Percentiles rank a stretch among this genome's conserved stretches.
Conservation (phyloP, 306 rosid genomes). For the Albizia julibrissin region DNA sequence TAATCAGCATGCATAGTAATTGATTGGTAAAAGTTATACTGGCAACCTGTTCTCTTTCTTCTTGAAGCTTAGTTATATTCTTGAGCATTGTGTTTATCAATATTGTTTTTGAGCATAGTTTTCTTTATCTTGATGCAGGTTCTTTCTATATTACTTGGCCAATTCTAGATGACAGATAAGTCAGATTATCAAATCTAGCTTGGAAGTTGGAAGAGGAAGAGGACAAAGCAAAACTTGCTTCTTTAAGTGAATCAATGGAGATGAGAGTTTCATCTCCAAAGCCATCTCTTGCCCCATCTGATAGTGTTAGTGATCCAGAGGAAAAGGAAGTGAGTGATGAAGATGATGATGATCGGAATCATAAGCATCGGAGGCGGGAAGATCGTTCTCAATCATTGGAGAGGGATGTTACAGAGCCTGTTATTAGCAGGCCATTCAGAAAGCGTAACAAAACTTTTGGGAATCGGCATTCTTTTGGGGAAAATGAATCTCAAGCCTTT, state of each 20-base stretch:
- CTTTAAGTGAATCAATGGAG: slow-evolving; percentile 58
- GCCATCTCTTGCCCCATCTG: slow-evolving; percentile 65
- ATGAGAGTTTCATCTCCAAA: slow-evolving; percentile 76
- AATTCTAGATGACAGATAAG: slow-evolving; percentile 32
- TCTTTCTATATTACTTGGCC: slow-evolving; percentile 27
- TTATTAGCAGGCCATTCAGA: slow-evolving; percentile 69
- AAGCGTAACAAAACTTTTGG: slow-evolving; percentile 71
- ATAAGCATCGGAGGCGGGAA: slow-evolving; percentile 83
- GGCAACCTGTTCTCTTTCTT: neutral
- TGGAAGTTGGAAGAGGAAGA: slow-evolving; percentile 47
- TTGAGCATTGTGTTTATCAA: neutral
- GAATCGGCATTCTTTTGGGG: slow-evolving; percentile 74
- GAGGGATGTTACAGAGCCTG: slow-evolving; percentile 74
- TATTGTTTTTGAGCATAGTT: neutral
- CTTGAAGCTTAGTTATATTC: neutral
- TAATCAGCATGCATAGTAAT: neutral
- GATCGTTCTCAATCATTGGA: slow-evolving; percentile 81
- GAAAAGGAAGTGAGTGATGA: slow-evolving; percentile 97
- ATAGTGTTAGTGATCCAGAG: slow-evolving; percentile 77
- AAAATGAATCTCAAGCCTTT: slow-evolving; percentile 71
- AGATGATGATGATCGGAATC: slow-evolving; percentile 95
- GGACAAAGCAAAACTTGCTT: slow-evolving; percentile 38
- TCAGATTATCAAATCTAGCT: slow-evolving; percentile 42
- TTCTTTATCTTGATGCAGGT: slow-evolving; percentile 37
- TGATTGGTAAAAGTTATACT: neutral